Conservation (phyloP, 441 rosid genomes). For the Euphorbia celastroides region DNA sequence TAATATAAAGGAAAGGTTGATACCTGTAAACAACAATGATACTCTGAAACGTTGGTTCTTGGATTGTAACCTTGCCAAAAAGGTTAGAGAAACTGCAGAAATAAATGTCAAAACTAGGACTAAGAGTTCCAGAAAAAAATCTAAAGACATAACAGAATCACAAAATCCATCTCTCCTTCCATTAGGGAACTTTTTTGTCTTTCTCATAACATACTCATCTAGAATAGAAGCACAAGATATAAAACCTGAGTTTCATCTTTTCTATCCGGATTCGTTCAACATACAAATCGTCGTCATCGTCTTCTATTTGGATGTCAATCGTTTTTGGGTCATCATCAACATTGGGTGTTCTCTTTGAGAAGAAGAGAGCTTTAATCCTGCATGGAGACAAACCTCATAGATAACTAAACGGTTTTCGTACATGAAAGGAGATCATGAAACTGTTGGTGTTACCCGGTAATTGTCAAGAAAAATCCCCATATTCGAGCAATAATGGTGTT, state of each 20-base stretch:
- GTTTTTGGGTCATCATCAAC: conserved; percentile 23
- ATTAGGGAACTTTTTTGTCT: neutral
- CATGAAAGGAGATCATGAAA: no score
- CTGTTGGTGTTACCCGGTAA: conserved; percentile 56
- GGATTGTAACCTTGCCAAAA: conserved; percentile 57
- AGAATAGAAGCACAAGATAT: neutral
- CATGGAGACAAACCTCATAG: conserved; percentile 17
- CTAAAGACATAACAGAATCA: neutral
- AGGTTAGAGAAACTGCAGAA: conserved; percentile 50
- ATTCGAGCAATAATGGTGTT: conserved; percentile 48
- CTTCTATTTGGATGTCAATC: conserved; percentile 38
- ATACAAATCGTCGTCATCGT: conserved; percentile 32
- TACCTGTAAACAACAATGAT: conserved; percentile 87
- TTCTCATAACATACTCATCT: neutral
- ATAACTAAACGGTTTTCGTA: neutral
- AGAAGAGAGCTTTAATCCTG: conserved; percentile 42
- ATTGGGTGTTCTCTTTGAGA: conserved; percentile 21
- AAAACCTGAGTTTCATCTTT: conserved; percentile 61
- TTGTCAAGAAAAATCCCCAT: conserved; percentile 41
- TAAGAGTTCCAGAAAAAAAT: neutral
- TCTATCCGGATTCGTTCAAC: conserved; percentile 69
- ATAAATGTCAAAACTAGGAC: conserved; percentile 3
- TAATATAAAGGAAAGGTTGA: neutral
- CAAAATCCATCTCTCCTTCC: neutral
- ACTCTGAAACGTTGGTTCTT: conserved; percentile 82